These are phyloP conservation scores for Claviceps quebecensis DNA, from an alignment of 2,329 filamentous ascomycete genomes.

Conservation along the genomic window DNA sequence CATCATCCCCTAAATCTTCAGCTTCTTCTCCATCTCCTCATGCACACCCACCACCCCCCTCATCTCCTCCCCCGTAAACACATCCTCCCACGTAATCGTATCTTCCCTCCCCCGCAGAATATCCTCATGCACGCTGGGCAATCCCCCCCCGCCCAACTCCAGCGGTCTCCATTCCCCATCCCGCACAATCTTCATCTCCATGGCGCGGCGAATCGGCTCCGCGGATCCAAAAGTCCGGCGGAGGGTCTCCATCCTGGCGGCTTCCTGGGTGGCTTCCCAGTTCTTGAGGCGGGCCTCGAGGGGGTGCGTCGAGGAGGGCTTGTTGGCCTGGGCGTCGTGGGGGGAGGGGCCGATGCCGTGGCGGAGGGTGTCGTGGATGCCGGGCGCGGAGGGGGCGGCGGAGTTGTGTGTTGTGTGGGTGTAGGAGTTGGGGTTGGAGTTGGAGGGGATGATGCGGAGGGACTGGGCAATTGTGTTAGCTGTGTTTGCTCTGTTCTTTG, in stretches of 20 bases:
- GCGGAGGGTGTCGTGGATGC: constrained; percentile 86
- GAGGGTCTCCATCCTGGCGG: constrained; percentile 75
- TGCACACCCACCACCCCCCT: constrained; percentile 61
- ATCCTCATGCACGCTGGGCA: constrained; percentile 69
- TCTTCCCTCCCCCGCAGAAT: constrained; percentile 69
- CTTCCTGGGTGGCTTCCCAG: constrained; percentile 84
- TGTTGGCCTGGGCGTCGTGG: constrained; percentile 28
- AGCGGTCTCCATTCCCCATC: constrained; percentile 69
- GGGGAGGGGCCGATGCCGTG: constrained; percentile 59
- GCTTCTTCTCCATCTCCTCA: constrained; percentile 84
- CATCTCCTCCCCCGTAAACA: constrained; percentile 69
- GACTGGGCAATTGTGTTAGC: constrained; percentile 36
- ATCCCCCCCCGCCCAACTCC: constrained; percentile 41
- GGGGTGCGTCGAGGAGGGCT: constrained; percentile 57
- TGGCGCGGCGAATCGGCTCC: constrained; percentile 80
- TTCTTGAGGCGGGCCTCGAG: constrained; percentile 78
- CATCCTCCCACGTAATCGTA: constrained; percentile 82
- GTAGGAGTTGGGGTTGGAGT: constrained; percentile 51
- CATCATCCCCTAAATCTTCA: constrained; percentile 46
- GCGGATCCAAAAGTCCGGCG: constrained; percentile 81
- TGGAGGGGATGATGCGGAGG: constrained; percentile 73
- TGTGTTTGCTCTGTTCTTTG: background rate
- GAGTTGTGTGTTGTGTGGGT: constrained; percentile 46
- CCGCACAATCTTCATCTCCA: constrained; percentile 84
- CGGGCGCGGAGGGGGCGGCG: constrained; percentile 78